phyloP scores from a whole-genome alignment of 768 basidiomycete species.

The Hygrophorus russula region DNA sequence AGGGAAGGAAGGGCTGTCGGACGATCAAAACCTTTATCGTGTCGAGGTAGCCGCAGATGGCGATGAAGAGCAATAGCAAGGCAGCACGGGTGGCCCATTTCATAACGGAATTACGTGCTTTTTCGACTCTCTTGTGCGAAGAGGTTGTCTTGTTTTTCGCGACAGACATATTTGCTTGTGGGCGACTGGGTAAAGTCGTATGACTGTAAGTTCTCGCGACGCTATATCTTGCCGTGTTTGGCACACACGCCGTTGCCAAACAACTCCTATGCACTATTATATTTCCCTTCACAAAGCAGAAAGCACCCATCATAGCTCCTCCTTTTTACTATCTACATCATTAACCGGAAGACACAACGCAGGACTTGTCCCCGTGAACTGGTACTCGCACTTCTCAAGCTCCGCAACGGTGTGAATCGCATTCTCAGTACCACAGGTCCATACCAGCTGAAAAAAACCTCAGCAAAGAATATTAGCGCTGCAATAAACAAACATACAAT shows the following conservation, averaged over 20 bases:
- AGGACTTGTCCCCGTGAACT: constrained; percentile 75
- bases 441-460: constrained; percentile 42
- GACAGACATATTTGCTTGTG: no score
- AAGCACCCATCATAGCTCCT: constrained; percentile 25
- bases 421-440: constrained; percentile 84
- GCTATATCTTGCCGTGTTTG: no score
- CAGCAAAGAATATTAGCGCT: background rate
- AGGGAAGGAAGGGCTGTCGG: background rate
- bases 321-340: constrained; percentile 25
- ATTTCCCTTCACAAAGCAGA: no score
- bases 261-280: no score
- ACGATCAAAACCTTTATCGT: constrained; percentile 42
- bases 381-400: constrained; percentile 94
- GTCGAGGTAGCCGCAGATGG: constrained; percentile 42
- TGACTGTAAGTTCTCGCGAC: no score
- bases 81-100: constrained; percentile 29
- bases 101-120: constrained; percentile 8
- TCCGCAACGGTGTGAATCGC: constrained; percentile 68
- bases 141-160: no score
- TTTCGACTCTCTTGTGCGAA: background rate
- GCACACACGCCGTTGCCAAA: no score
- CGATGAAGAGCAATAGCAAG: constrained; percentile 22
- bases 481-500: constrained; percentile 39
- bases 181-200: no score
- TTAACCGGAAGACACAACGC: constrained; percentile 64